phyloP scores from a whole-genome alignment of 2,329 filamentous ascomycete species.

The Penicillium sp. region DNA sequence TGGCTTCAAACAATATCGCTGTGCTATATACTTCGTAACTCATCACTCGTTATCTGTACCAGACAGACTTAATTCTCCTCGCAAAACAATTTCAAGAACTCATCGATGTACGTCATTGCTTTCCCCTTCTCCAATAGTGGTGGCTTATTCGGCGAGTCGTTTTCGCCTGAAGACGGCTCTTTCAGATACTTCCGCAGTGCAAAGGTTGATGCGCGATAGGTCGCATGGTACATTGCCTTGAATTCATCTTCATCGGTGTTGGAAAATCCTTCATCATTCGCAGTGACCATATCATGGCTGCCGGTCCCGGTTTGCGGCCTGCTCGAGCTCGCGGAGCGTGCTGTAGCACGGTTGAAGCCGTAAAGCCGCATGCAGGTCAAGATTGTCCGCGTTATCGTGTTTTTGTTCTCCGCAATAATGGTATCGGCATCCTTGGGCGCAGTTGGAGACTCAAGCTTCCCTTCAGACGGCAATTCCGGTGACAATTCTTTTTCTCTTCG shows the following conservation, averaged over 20 bases:
- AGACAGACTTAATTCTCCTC: constrained; percentile 32
- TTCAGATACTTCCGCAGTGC: constrained; percentile 36
- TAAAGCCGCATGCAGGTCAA: constrained; percentile 39
- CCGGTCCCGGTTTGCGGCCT: too few species aligned
- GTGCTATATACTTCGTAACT: too few species aligned
- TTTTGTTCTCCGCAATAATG: constrained; percentile 33
- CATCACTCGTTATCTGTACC: too few species aligned
- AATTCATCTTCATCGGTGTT: too few species aligned
- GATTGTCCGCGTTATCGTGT: constrained; percentile 35
- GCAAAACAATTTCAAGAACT: constrained; percentile 36
- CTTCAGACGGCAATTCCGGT: too few species aligned
- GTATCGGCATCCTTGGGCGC: constrained; percentile 23
- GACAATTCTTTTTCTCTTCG: too few species aligned
- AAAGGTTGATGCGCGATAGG: constrained; percentile 37
- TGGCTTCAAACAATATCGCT: too few species aligned
- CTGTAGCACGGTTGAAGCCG: constrained; percentile 32
- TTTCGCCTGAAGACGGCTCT: constrained; percentile 15
- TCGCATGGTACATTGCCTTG: constrained; percentile 39
- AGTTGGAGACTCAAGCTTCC: constrained; percentile 12
- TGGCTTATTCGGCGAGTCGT: too few species aligned
- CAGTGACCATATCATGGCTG: too few species aligned
- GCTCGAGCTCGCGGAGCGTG: constrained; percentile 15
- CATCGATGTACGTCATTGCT: constrained; percentile 37
- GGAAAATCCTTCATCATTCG: too few species aligned
- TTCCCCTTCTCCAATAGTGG: constrained; percentile 34